Evolutionary conservation across 345 rosid species (phyloP).

Genomic region (Toxicodendron radicans): DNA sequence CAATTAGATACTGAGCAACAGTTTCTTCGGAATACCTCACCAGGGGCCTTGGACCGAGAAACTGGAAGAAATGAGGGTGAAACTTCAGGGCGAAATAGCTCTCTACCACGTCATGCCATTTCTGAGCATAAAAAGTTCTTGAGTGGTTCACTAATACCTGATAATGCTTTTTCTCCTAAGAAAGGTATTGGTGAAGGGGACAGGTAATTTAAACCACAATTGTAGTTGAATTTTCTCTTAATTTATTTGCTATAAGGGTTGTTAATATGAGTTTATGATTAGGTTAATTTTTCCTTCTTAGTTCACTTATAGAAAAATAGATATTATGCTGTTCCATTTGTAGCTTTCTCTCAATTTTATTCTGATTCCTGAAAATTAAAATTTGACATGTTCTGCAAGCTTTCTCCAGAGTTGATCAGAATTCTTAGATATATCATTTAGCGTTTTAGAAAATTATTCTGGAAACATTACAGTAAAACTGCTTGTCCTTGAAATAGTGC

Average conservation of each 20-base stretch:
- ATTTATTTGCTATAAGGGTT: not conserved
- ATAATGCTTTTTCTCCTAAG: constrained; percentile 49
- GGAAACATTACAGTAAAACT: not conserved
- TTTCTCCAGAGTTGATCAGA: not conserved
- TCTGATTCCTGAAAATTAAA: not conserved
- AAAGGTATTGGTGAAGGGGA: constrained; percentile 55
- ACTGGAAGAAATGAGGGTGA: constrained; percentile 52
- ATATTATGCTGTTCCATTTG: not conserved
- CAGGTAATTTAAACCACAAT: constrained; percentile 46
- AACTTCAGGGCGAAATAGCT: constrained; percentile 43
- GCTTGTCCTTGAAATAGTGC: not conserved
- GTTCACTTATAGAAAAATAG: not conserved
- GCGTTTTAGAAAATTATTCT: not conserved
- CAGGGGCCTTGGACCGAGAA: constrained; percentile 34
- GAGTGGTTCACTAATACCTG: constrained; percentile 62
- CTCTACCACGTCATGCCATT: constrained; percentile 44
- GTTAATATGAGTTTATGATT: not conserved
- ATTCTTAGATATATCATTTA: not conserved
- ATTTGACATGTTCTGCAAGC: not conserved
- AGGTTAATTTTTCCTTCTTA: not conserved
- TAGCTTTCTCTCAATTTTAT: not conserved
- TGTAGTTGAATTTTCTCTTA: not conserved
- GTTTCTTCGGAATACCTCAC: constrained; percentile 38
- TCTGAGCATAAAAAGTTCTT: constrained; percentile 51
- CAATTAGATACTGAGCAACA: constrained; percentile 49